Percentiles rank a stretch among this genome's conserved stretches.
Conservation (phyloP, 2,329 filamentous ascomycete genomes). For the Sphaceloma murrayae region DNA sequence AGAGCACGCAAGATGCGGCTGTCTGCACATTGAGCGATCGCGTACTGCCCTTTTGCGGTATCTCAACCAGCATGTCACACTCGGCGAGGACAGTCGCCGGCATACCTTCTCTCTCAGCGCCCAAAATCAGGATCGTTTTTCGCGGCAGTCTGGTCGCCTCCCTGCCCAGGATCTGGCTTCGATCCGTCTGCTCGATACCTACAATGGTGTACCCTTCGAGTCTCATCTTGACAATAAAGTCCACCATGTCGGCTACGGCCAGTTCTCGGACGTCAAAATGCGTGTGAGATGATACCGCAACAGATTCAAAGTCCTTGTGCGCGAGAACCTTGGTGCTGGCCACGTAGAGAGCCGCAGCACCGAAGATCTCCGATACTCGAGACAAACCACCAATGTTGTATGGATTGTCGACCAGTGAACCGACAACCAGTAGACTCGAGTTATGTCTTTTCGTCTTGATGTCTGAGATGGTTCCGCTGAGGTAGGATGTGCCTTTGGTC, state of each 20-base stretch:
- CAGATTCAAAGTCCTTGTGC: slow-evolving; percentile 42
- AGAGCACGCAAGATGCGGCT: slow-evolving; percentile 42
- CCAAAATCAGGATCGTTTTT: slow-evolving; percentile 37
- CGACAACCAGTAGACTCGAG: slow-evolving; percentile 38
- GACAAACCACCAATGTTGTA: slow-evolving; percentile 44
- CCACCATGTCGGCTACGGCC: slow-evolving; percentile 21
- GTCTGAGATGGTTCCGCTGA: slow-evolving; percentile 27
- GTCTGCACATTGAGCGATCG: slow-evolving; percentile 49
- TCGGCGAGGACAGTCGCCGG: slow-evolving; percentile 39
- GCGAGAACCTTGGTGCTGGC: slow-evolving; percentile 33
- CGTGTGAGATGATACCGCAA: slow-evolving; percentile 41
- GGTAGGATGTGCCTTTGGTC: slow-evolving; percentile 42
- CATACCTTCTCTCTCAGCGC: slow-evolving; percentile 44
- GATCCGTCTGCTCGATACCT: slow-evolving; percentile 46
- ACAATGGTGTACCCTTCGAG: slow-evolving; percentile 42
- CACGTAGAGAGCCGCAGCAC: slow-evolving; percentile 38
- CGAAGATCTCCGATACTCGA: slow-evolving; percentile 44
- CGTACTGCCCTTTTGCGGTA: slow-evolving; percentile 43
- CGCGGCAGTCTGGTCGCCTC: slow-evolving; percentile 25
- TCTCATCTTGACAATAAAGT: slow-evolving; percentile 35
- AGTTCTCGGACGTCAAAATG: slow-evolving; percentile 39
- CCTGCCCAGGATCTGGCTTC: slow-evolving; percentile 37
- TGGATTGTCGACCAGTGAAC: slow-evolving; percentile 42
- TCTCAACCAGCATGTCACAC: slow-evolving; percentile 45
- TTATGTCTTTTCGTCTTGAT: slow-evolving; percentile 21